Conservation (phyloP, 495 filamentous ascomycete genomes). For the Daldinia decipiens region DNA sequence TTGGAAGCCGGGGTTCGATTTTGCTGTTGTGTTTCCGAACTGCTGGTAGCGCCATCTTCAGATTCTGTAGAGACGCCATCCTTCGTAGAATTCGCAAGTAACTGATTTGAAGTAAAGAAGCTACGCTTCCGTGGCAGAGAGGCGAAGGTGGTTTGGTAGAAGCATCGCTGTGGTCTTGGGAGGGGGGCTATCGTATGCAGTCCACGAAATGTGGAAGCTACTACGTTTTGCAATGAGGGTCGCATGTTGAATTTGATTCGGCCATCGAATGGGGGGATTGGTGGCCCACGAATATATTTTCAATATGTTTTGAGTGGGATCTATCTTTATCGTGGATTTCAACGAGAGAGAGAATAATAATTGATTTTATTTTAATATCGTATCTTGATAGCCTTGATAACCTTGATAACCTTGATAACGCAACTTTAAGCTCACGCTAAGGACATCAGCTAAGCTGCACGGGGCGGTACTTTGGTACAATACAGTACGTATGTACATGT, state of each 20-base stretch:
- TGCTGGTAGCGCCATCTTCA: slow-evolving; percentile 18
- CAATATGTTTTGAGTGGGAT: neutral
- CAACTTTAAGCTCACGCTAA: no score
- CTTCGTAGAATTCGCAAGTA: slow-evolving; percentile 46
- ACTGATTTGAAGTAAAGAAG: slow-evolving; percentile 55
- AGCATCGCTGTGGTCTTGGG: slow-evolving; percentile 36
- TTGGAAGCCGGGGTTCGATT: slow-evolving; percentile 44
- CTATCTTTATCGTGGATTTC: neutral
- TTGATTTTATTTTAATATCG: neutral
- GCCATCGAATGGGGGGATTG: slow-evolving; percentile 29
- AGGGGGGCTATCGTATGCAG: slow-evolving; percentile 31
- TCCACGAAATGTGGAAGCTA: slow-evolving; percentile 35
- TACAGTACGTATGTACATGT: no score
- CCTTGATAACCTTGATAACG: no score
- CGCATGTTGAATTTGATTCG: slow-evolving; percentile 41
- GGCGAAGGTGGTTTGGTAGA: slow-evolving; percentile 47
- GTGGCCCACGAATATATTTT: neutral
- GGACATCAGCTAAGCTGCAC: no score
- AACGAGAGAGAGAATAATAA: neutral
- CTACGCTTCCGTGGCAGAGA: slow-evolving; percentile 51
- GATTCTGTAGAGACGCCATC: slow-evolving; percentile 12
- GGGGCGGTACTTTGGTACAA: neutral
- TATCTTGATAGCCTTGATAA: no score
- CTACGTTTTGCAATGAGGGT: slow-evolving; percentile 42
- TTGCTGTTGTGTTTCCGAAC: slow-evolving; percentile 20